A percentile compares a stretch with the other conserved stretches of the same genome.
phyloP scores from a whole-genome alignment of 352 stramenopile species.

The Phytophthora cajani region DNA sequence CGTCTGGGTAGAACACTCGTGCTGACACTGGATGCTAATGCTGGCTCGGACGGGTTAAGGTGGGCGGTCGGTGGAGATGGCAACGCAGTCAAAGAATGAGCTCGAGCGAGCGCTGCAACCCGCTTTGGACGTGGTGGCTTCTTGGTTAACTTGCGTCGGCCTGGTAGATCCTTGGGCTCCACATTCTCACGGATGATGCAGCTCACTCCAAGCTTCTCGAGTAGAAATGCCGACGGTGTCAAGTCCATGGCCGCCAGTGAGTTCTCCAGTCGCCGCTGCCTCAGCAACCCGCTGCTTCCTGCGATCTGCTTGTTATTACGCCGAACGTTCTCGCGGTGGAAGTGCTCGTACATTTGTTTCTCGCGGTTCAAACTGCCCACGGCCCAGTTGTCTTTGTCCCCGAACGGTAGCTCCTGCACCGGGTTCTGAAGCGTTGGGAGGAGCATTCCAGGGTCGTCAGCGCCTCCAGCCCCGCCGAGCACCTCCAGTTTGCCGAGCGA shows the following conservation, averaged over 20 bases:
- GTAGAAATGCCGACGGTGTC: constrained; percentile 67
- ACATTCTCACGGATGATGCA: constrained; percentile 63
- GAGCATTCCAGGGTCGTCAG: constrained; percentile 27
- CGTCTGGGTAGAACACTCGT: constrained; percentile 29
- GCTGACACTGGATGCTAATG: constrained; percentile 46
- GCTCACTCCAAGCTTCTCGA: constrained; percentile 65
- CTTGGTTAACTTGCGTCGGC: constrained; percentile 32
- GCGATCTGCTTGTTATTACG: constrained; percentile 57
- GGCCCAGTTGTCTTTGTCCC: constrained; percentile 85
- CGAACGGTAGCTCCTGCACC: constrained; percentile 58
- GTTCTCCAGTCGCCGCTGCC: constrained; percentile 40
- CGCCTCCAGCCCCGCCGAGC: constrained; percentile 16
- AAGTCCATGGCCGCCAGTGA: constrained; percentile 56
- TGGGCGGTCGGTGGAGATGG: neutral
- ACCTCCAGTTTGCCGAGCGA: constrained; percentile 34
- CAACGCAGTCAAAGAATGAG: constrained; percentile 34
- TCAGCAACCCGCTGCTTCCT: constrained; percentile 39
- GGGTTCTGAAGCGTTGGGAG: constrained; percentile 53
- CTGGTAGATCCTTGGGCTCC: constrained; percentile 8
- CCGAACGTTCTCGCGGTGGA: constrained; percentile 72
- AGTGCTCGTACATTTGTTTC: constrained; percentile 76
- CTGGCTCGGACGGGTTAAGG: constrained; percentile 14
- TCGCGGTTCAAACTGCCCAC: constrained; percentile 79
- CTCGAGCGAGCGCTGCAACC: constrained; percentile 18
- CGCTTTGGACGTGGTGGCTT: constrained; percentile 33